Evolutionary conservation across 2,329 filamentous ascomycete genomes (phyloP).

Genomic region (Stenocarpella maydis): DNA sequence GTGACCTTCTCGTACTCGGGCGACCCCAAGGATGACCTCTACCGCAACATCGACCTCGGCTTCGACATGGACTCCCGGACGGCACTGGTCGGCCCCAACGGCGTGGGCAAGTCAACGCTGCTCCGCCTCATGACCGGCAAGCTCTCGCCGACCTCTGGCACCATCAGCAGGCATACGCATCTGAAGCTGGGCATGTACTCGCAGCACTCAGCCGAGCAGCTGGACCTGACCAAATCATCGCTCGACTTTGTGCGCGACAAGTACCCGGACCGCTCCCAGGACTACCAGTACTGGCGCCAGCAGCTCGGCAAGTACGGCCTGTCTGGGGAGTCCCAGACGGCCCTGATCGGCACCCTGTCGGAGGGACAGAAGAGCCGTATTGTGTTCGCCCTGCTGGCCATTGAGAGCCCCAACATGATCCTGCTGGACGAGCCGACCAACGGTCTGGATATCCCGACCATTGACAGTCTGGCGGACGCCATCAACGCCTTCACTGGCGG

Average conservation of each 20-base stretch:
- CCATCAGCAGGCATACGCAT: conserved; percentile 92
- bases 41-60: conserved; percentile 96
- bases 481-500: conserved; percentile 97
- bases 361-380: conserved; percentile 98
- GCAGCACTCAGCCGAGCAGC: conserved; percentile 97
- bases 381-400: conserved; percentile 94
- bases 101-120: conserved; percentile 98
- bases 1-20: conserved; percentile 99
- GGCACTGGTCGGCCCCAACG: conserved; percentile 95
- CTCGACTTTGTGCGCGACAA: conserved; percentile 98
- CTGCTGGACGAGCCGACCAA: conserved; percentile 98
- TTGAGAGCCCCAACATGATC: conserved; percentile 97
- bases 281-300: conserved; percentile 99
- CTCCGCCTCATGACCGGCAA: conserved; percentile 97
- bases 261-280: conserved; percentile 87
- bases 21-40: conserved; percentile 86
- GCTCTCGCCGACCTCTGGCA: conserved; percentile 82
- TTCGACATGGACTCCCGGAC: conserved; percentile 99
- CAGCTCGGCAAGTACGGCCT: conserved; percentile 96
- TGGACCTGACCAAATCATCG: conserved; percentile 96
- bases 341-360: conserved; percentile 96
- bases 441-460: conserved; percentile 98
- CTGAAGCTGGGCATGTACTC: conserved; percentile 98
- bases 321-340: conserved; percentile 91
- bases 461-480: conserved; percentile 95